Conservation (phyloP, 169 alveolate genomes). For the Neospora caninum region DNA sequence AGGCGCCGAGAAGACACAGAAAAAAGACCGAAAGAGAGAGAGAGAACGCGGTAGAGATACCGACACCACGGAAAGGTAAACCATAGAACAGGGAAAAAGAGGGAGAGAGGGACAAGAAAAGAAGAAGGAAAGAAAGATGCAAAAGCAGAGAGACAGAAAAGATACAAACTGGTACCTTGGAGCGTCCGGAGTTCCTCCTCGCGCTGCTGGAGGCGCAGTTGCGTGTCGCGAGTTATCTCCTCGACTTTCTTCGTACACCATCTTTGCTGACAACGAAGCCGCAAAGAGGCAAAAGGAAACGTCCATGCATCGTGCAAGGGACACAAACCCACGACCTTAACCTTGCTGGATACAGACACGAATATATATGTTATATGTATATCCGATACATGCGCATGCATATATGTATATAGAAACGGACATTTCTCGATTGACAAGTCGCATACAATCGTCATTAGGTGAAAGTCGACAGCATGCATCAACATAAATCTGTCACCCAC, state of each 20-base stretch:
- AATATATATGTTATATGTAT: not conserved
- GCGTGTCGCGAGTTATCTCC: not conserved
- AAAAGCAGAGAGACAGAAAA: not conserved
- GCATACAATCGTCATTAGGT: not conserved
- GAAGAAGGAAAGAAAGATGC: not conserved
- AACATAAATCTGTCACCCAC: too few relatives aligned
- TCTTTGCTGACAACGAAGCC: not conserved
- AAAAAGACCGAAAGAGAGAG: too few relatives aligned
- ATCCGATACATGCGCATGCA: too few relatives aligned
- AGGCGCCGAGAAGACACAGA: too few relatives aligned
- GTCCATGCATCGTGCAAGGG: not conserved
- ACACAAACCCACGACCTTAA: not conserved
- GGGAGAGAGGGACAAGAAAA: not conserved
- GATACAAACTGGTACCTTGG: not conserved
- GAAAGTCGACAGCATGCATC: too few relatives aligned
- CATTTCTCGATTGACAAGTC: not conserved
- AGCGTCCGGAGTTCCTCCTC: not conserved
- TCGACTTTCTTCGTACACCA: slow-evolving; percentile 1
- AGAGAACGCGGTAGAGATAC: not conserved
- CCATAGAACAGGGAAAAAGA: not conserved
- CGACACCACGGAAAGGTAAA: too few relatives aligned
- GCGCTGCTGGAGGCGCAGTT: not conserved
- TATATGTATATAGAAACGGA: not conserved
- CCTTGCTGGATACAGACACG: not conserved
- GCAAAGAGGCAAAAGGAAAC: too few relatives aligned